A percentile compares a stretch with the other conserved stretches of the same genome.
These are phyloP conservation scores for Dendrocalamus sinicus DNA, from an alignment of 176 grass and related monocot genomes.

Conservation along the genomic window DNA sequence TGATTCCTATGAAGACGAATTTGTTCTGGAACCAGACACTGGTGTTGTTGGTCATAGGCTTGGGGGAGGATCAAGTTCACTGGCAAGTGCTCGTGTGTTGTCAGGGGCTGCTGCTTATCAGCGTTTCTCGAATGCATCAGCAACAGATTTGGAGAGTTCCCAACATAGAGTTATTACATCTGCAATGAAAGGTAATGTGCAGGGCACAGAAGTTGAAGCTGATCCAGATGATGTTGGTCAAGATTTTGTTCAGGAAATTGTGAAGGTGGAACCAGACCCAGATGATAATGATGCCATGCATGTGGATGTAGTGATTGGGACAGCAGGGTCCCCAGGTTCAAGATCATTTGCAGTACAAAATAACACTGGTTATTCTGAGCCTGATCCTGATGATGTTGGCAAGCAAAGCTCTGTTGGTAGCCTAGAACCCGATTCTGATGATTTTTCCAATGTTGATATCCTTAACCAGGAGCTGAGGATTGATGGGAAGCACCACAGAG, in stretches of 20 bases:
- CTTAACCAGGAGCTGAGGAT: conserved; percentile 22
- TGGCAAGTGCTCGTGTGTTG: conserved; percentile 57
- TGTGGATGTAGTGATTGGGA: conserved; percentile 19
- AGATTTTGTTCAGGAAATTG: conserved; percentile 25
- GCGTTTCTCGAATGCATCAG: conserved; percentile 56
- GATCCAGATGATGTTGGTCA: conserved; percentile 36
- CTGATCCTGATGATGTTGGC: conserved; percentile 48
- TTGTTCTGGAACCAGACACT: conserved; percentile 46
- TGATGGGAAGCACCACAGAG: conserved; percentile 15
- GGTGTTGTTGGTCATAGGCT: conserved; percentile 56
- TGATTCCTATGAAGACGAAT: conserved; percentile 71
- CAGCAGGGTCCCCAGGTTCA: conserved; percentile 23
- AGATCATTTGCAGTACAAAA: conserved; percentile 12
- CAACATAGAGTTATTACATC: conserved; percentile 22
- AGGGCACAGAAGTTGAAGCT: conserved; percentile 37
- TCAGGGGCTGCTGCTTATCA: conserved; percentile 76
- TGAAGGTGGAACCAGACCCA: conserved; percentile 35
- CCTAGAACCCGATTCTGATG: conserved; percentile 60
- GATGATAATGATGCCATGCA: conserved; percentile 52
- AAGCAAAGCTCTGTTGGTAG: conserved; percentile 2
- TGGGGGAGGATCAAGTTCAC: conserved; percentile 63
- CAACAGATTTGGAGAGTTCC: conserved; percentile 29
- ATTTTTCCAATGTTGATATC: conserved; percentile 41
- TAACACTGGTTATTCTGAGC: conserved; percentile 40
- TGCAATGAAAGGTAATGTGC: not conserved